A percentile compares a stretch with the other conserved stretches of the same genome.
phyloP scores from a whole-genome alignment of 352 stramenopile species.

The Phytophthora cactorum region DNA sequence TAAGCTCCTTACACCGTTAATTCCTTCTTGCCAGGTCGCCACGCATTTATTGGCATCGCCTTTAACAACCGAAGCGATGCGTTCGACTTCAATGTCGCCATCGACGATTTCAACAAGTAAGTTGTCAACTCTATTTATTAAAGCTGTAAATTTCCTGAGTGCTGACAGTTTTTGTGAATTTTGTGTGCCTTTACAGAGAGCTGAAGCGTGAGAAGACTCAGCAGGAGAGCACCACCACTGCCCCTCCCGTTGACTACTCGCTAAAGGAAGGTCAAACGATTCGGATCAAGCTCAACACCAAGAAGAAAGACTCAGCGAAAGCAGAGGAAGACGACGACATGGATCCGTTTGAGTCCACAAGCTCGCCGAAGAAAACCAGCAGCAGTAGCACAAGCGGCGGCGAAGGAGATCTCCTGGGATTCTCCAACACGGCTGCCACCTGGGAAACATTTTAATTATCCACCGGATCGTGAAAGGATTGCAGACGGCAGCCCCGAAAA shows the following conservation, averaged over 20 bases:
- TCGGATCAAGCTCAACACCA: slow-evolving; percentile 83
- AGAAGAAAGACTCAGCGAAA: slow-evolving; percentile 52
- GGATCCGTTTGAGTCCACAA: slow-evolving; percentile 26
- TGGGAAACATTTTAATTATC: slow-evolving; percentile 68
- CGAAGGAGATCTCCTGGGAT: slow-evolving; percentile 45
- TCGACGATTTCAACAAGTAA: slow-evolving; percentile 89
- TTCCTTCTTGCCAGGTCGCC: slow-evolving; percentile 48
- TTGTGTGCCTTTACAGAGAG: slow-evolving; percentile 39
- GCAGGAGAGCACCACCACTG: slow-evolving; percentile 39
- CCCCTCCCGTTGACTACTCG: slow-evolving; percentile 85
- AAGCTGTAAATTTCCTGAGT: not conserved
- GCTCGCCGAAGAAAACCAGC: slow-evolving; percentile 32
- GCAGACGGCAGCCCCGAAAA: too few relatives aligned
- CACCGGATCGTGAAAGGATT: too few relatives aligned
- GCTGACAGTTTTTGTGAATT: slow-evolving; percentile 5
- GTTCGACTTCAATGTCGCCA: slow-evolving; percentile 95
- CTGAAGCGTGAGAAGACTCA: slow-evolving; percentile 62
- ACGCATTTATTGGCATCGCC: slow-evolving; percentile 94
- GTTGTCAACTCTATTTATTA: slow-evolving; percentile 6
- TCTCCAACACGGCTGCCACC: slow-evolving; percentile 36
- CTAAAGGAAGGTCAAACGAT: slow-evolving; percentile 95
- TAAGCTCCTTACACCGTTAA: not conserved
- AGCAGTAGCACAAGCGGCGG: slow-evolving; percentile 10
- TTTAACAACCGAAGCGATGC: slow-evolving; percentile 95
- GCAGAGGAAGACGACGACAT: slow-evolving; percentile 42